Evolutionary conservation across 108 stramenopile genomes (phyloP), one percentile per base, ranked within the genome.

Genomic region (Ochromonas danica): DNA sequence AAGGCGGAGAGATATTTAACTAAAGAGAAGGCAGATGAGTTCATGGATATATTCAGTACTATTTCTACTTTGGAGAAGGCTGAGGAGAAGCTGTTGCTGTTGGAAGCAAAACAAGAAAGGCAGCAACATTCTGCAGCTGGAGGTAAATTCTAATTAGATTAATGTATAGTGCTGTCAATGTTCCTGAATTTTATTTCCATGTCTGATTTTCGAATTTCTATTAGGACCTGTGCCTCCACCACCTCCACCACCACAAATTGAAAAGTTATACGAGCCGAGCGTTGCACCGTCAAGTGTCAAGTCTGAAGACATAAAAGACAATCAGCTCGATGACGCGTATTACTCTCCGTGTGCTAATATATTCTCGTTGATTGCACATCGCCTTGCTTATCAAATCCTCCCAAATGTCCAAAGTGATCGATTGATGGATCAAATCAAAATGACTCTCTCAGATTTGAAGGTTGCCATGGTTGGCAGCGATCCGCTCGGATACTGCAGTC

Each of bases 301-400:
- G 51, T 57, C 51, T 17, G 51, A 57, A 57, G 51, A 57, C 51
- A 57, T 57, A 10, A 57, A 57, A 57, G 51, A 10, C 51, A 10
- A 57, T 57, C 51, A 57, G 51, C 51, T 57, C 51, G 51, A 57
- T 57, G 51, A 57, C 51, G 51, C 51, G 22, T 57, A 57, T 22
- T 57, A 57, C 51, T 17, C 51, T 17, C 51, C 51, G 51, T 57
- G 51, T 22, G 51, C 51, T 17, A 57, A 57, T 57, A 17, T 22
- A 22, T 57, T 57, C 51, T 17, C 51, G 51, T 57, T 57, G 51
- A 57, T 57, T 57, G 51, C 51, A 57, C 51, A 57, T 57, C 51
- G 10, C 51, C 51, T 57, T 10, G 51, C 51, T 17, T 57, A 57
- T 57, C 17, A 57, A 57, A 57, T 10, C 51, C 51, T 57, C 51